These are phyloP conservation scores for Cyanodermella asteris DNA, from an alignment of 2,329 filamentous ascomycete species.

Conservation along the genomic window DNA sequence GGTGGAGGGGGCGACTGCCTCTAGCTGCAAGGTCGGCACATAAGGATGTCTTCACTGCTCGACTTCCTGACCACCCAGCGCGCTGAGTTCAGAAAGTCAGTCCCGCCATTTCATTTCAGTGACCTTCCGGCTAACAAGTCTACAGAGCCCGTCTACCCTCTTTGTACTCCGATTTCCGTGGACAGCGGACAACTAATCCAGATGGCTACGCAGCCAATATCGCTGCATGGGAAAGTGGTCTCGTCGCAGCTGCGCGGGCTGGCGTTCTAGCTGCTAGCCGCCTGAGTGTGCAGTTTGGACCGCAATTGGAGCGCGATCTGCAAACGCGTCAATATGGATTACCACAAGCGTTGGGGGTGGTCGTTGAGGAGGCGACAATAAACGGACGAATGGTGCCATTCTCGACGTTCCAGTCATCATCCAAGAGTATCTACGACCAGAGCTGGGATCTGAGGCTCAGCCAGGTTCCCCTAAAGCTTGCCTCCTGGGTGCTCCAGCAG, in stretches of 20 bases:
- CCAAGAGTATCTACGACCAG: constrained; percentile 49
- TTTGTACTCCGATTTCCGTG: constrained; percentile 68
- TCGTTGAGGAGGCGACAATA: constrained; percentile 52
- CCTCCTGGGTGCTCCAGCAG: constrained; percentile 55
- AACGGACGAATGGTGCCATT: constrained; percentile 49
- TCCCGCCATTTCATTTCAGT: not conserved
- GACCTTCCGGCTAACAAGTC: constrained; percentile 1
- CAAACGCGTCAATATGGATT: constrained; percentile 59
- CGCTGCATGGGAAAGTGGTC: constrained; percentile 52
- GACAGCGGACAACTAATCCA: constrained; percentile 54
- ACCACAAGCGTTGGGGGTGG: constrained; percentile 59
- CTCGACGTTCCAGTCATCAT: constrained; percentile 40
- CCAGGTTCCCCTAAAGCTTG: constrained; percentile 44
- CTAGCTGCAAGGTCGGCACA: too few species aligned
- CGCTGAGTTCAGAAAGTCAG: constrained; percentile 37
- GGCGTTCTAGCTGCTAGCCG: constrained; percentile 30
- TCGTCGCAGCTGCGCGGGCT: constrained; percentile 44
- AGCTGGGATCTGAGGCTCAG: constrained; percentile 49
- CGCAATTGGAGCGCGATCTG: constrained; percentile 46
- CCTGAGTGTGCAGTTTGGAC: constrained; percentile 30
- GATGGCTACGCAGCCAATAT: constrained; percentile 70
- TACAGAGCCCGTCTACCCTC: constrained; percentile 55
- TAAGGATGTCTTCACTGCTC: too few species aligned
- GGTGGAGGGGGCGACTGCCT: too few species aligned
- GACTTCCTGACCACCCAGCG: constrained; percentile 41